A percentile compares a stretch with the other conserved stretches of the same genome.
phyloP scores from a whole-genome alignment of 345 rosid genomes.

The Crucihimalaya himalaica region DNA sequence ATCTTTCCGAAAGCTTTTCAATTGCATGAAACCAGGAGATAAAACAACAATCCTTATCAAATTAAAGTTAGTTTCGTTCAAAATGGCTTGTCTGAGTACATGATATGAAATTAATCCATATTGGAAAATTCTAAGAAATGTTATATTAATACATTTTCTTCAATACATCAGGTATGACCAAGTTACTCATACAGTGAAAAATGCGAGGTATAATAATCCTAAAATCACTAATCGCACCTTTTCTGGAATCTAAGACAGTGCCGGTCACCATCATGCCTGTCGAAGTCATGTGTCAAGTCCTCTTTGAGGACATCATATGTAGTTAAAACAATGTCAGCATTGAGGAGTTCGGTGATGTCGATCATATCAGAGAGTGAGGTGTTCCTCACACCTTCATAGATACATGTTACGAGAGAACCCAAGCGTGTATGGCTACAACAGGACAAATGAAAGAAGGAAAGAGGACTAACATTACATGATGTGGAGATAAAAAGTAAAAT shows the following conservation, averaged over 20 bases:
- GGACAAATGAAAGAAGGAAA: constrained; percentile 34
- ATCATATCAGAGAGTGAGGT: constrained; percentile 55
- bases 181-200: constrained; percentile 4
- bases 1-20: constrained; percentile 20
- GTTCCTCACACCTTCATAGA: constrained; percentile 86
- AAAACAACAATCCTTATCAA: constrained; percentile 5
- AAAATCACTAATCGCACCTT: constrained; percentile 55
- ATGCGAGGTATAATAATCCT: neutral
- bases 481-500: constrained; percentile 8
- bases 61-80: neutral
- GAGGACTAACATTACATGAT: constrained; percentile 28
- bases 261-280: constrained; percentile 94
- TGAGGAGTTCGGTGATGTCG: constrained; percentile 66
- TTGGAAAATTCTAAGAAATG: neutral
- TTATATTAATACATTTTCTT: neutral
- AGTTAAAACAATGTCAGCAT: constrained; percentile 81
- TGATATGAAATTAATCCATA: neutral
- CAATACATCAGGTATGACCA: neutral
- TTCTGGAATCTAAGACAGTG: constrained; percentile 85
- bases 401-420: constrained; percentile 66
- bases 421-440: constrained; percentile 76
- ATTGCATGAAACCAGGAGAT: constrained; percentile 7
- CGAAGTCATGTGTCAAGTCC: constrained; percentile 90
- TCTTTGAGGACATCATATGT: constrained; percentile 96
- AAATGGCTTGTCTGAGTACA: neutral